Percentiles rank a stretch among this genome's conserved stretches.
phyloP scores from a whole-genome alignment of 345 rosid species.

The Isatis tinctoria region DNA sequence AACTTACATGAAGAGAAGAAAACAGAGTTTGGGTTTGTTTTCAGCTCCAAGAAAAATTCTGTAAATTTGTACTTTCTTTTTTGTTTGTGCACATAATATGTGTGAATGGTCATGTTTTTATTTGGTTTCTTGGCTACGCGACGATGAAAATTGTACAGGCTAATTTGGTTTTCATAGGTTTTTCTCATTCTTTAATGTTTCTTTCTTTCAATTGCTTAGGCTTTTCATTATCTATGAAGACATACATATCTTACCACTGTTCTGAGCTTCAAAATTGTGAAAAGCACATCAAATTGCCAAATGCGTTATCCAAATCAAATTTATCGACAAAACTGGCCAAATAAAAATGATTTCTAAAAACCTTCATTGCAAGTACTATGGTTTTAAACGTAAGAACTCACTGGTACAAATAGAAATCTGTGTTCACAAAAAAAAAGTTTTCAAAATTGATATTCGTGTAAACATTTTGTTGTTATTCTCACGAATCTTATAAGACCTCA shows the following conservation, averaged over 20 bases:
- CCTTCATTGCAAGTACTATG: no score
- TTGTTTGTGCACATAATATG: slow-evolving; percentile 33
- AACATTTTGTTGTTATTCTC: neutral
- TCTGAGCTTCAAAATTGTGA: no score
- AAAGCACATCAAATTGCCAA: no score
- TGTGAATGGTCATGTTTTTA: slow-evolving; percentile 26
- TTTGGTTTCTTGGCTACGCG: slow-evolving; percentile 24
- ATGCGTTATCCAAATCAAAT: neutral
- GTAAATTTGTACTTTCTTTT: slow-evolving; percentile 31
- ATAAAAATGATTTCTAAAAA: no score
- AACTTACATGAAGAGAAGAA: slow-evolving; percentile 22
- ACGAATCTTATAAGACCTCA: neutral
- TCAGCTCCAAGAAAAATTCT: slow-evolving; percentile 28
- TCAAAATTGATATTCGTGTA: neutral
- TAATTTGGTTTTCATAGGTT: neutral
- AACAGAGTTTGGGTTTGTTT: slow-evolving; percentile 33
- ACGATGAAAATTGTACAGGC: slow-evolving; percentile 27
- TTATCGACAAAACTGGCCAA: no score
- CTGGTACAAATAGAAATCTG: neutral
- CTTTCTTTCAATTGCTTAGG: neutral
- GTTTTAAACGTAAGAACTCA: neutral
- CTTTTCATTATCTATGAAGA: no score
- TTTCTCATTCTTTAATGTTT: neutral
- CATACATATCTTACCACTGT: no score
- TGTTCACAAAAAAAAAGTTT: no score